These are phyloP conservation scores for Microstegium vimineum DNA, from an alignment of 176 grass and related monocot genomes.

Conservation along the genomic window DNA sequence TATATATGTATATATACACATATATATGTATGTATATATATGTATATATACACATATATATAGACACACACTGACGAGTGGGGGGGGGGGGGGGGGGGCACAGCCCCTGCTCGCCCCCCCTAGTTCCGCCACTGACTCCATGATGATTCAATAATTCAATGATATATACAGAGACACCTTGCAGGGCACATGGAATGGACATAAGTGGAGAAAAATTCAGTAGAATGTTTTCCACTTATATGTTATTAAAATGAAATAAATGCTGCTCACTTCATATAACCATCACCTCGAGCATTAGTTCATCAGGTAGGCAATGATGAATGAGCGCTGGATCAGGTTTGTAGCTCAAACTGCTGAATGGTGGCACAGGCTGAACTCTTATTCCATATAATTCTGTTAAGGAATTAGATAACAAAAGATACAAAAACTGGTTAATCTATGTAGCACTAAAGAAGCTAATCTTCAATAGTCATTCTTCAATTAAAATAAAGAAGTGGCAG, in stretches of 20 bases:
- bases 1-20: too few relatives aligned
- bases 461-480: background rate
- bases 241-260: constrained; percentile 6
- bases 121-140: too few relatives aligned
- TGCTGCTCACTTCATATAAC: background rate
- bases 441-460: constrained; percentile 20
- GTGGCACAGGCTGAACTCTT: constrained; percentile 65
- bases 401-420: constrained; percentile 12
- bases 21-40: too few relatives aligned
- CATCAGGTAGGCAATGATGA: constrained; percentile 78
- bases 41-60: too few relatives aligned
- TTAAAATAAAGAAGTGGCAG: constrained; percentile 4
- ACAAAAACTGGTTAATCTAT: constrained; percentile 1
- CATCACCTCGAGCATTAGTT: constrained; percentile 75
- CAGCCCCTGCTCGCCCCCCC: too few relatives aligned
- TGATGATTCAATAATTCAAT: background rate
- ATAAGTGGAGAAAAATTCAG: background rate
- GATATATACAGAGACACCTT: background rate
- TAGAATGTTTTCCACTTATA: background rate
- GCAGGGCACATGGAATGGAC: background rate
- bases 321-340: constrained; percentile 81
- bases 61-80: too few relatives aligned
- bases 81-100: too few relatives aligned
- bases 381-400: constrained; percentile 83
- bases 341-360: constrained; percentile 67